A percentile compares a stretch with the other conserved stretches of the same genome.
Conservation (phyloP, 2,329 filamentous ascomycete genomes). For the Fusarium illudens region DNA sequence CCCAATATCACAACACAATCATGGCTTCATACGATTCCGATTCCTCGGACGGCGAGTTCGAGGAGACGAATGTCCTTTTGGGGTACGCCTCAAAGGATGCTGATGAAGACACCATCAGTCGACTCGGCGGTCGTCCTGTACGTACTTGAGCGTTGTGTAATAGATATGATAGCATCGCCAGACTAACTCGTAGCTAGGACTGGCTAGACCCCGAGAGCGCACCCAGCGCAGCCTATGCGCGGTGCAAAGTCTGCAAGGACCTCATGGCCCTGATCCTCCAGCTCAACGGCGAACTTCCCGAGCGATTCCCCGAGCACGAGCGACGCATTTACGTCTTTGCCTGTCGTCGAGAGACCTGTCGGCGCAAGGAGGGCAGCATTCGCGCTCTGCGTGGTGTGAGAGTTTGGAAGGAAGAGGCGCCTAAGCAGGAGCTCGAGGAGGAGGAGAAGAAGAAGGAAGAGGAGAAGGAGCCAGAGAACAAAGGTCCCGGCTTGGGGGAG, state of each 20-base stretch:
- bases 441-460: slow-evolving; percentile 46
- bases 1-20: slow-evolving; percentile 23
- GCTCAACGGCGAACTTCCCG: slow-evolving; percentile 88
- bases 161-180: neutral
- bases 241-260: slow-evolving; percentile 87
- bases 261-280: slow-evolving; percentile 87
- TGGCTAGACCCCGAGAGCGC: slow-evolving; percentile 80
- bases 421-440: slow-evolving; percentile 39
- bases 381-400: slow-evolving; percentile 76
- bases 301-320: slow-evolving; percentile 86
- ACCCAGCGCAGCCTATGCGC: slow-evolving; percentile 79
- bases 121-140: slow-evolving; percentile 88
- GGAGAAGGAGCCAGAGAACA: slow-evolving; percentile 47
- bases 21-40: slow-evolving; percentile 90
- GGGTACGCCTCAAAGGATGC: slow-evolving; percentile 86
- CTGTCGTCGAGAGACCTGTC: slow-evolving; percentile 80
- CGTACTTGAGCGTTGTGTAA: slow-evolving; percentile 44
- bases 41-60: slow-evolving; percentile 75
- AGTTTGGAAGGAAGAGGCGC: slow-evolving; percentile 54
- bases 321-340: slow-evolving; percentile 86
- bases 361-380: slow-evolving; percentile 83
- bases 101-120: slow-evolving; percentile 84
- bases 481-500: slow-evolving; percentile 65
- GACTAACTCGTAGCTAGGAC: slow-evolving; percentile 61
- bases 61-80: slow-evolving; percentile 86